Base-by-base conservation (phyloP, 306 rosid species). In the Luffa aegyptiaca region DNA sequence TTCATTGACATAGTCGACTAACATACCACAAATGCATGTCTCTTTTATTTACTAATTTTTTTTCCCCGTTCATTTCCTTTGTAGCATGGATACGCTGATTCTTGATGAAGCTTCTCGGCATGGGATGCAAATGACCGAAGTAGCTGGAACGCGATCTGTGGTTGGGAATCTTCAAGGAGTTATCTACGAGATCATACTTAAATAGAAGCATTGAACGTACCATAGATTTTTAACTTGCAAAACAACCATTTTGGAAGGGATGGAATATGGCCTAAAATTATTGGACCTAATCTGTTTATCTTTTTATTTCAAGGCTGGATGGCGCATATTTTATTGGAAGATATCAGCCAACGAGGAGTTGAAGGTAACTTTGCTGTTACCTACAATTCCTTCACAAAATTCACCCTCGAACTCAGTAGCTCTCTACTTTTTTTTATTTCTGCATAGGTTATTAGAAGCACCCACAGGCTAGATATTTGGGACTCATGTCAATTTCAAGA, bases 41-140 rank as follows among this genome's bases (percentile, higher is more conserved):
- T 10, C 76, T 36, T 66, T 69, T 45, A 44, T 41, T 73, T 75
- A 41, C 41, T 12, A 72, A 21, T 49, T 14, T 62, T 33, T 49
- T 59, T 62, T 71, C n/a, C n/a, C n/a, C 35, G 36, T n/a, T 76
- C 80, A 52, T 31, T 48, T 44, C 44, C 33, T 37, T 21, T 84
- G 86, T 76, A 92, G 98, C 81, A 86, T 92, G 97, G 97, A 94
- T 83, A 76, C 82, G 5, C 74, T 90, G 93, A 88, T 90, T 63
- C 3, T 83, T 13, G 71, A 59, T 58, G 93, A 94, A 86, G 96
- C 93, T 84, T 81, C 82, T 6, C 85, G 74, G 88, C 86, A 74
- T 17, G 79, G 81, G 71, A 68, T 94, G 94, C 87, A 81, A 82
- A 91, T 94, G 88, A 91, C 78, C 44, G 98, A 92, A 86, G 81